Base-by-base conservation (phyloP, 148 eudicot species). In the Nepenthes gracilis region DNA sequence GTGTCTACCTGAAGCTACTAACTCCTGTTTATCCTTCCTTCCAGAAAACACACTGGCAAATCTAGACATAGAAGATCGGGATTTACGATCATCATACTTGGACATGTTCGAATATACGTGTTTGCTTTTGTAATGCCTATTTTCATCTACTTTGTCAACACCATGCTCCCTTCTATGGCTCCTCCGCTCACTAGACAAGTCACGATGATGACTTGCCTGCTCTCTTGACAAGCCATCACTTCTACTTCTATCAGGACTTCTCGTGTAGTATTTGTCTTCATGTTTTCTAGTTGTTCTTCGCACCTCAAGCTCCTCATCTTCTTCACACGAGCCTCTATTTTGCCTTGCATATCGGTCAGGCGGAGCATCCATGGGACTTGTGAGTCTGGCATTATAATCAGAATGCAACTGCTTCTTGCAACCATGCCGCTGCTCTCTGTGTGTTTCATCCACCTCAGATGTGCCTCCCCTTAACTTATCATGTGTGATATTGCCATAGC, bases 111-210 rank as follows among this genome's bases (percentile, higher is more conserved):
- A 36, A 58, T 45, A 64, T 15, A 59, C 59, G 45, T 43, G 43
- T 9, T 64, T 52, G 36, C 70, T 70, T 60, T 54, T 70, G 12
- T 66, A 71, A 47, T 15, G 71, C 63, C 61, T 72, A 61, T 64
- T 62, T 54, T 49, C 66, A 64, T 38, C 50, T n/a, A 32, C 59
- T 59, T n/a, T 12, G 67, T 74, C 64, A 64, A 37, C 61, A 49
- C 43, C 10, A 12, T 62, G 67, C 66, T 74, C 82, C 80, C 74
- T 76, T 50, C 64, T 70, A 60, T 45, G 77, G 65, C 78, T 80
- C 59, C 62, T 67, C 12, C 33, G 71, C 62, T 78, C 90, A 52
- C 48, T 70, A 51, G 88, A 69, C 62, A 51, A 67, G 43, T 68
- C 67, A 36, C 64, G 63, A 62, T 67, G 75, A 51, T 61, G 56